Base-by-base conservation (phyloP, 169 alveolate species). In the Cyclospora cayetanensis region DNA sequence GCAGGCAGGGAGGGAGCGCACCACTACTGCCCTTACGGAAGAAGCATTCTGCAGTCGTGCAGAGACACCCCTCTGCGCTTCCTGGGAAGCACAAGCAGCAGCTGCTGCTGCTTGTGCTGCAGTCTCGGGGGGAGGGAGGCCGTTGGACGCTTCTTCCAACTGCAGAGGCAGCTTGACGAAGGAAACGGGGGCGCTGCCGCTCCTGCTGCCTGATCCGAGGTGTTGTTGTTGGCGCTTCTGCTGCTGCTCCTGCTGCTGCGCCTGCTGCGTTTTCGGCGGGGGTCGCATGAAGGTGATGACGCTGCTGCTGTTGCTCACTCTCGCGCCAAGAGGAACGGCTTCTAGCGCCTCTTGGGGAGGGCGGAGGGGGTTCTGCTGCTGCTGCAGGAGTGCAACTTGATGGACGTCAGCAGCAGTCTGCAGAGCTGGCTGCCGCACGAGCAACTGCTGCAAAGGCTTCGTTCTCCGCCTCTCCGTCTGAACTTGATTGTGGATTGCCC, bases 401-500 rank as follows among this genome's bases (percentile, higher is more conserved):
- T n/a, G 70, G 4, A 4, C 70, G 7, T 20, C 70, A 55, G 70
- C 70, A 55, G 70, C 70, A 22, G 27, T 20, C 29, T 55, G 82
- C 46, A 35, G 83, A 46, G 22, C 55, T 27, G 20, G 83, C 0
- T 70, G 83, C 53, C 37, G 83, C 53, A 35, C 55, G 35, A 35
- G 83, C 53, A 35, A 53, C 46, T 55, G 70, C 70, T 55, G 70
- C 70, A 15, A 29, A 4, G 70, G 11, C 27, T 22, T 55, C 34
- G 34, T 29, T 29, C n/a, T 55, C 7, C 27, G 11, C n/a, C 27
- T 55, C 43, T 29, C 53, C 25, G 9, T 46, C 83, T 70, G 83
- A 46, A 70, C 83, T 37, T 65, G 72, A 39, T 85, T 85, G 84
- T 85, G 92, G 2, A 85, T 66, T 7, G 55, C 70, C 37, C 92